Evolutionary conservation across 1,284 basidiomycete genomes (phyloP).

Genomic region (Rhodotorula sp.): DNA sequence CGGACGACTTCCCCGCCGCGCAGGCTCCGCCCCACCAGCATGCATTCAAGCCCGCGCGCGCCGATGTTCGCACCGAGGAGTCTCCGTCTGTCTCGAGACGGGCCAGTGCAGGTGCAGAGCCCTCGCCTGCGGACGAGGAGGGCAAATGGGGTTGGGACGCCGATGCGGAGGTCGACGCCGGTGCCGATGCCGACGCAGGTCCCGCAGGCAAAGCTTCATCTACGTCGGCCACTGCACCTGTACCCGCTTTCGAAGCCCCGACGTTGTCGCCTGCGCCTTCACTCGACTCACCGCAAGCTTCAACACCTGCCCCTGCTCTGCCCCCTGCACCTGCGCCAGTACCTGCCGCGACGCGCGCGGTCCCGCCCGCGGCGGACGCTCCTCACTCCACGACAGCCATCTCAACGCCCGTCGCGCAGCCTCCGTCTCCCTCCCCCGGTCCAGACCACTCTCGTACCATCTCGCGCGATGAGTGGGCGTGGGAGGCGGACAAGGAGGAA

Average conservation of each 20-base stretch:
- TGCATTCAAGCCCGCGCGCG: not conserved
- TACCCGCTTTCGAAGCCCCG: no score
- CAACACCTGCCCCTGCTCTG: no score
- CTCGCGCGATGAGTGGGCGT: conserved; percentile 21
- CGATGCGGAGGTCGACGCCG: not conserved
- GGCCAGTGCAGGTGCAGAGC: no score
- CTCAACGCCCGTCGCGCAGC: not conserved
- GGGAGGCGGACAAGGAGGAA: conserved; percentile 21
- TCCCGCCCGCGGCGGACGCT: not conserved
- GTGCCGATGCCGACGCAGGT: no score
- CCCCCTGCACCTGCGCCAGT: no score
- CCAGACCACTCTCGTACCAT: not conserved
- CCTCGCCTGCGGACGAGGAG: not conserved
- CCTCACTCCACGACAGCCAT: no score
- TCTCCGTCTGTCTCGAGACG: no score
- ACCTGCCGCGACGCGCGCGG: no score
- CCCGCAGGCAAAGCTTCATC: no score
- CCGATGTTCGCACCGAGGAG: not conserved
- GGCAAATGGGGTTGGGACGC: conserved; percentile 8
- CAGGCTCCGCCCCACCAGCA: not conserved
- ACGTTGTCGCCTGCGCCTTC: no score
- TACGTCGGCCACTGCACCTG: no score
- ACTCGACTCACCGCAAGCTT: no score
- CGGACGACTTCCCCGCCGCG: not conserved
- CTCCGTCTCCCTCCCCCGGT: not conserved